Conservation (phyloP, 345 rosid genomes). For the Euphorbia peplus region DNA sequence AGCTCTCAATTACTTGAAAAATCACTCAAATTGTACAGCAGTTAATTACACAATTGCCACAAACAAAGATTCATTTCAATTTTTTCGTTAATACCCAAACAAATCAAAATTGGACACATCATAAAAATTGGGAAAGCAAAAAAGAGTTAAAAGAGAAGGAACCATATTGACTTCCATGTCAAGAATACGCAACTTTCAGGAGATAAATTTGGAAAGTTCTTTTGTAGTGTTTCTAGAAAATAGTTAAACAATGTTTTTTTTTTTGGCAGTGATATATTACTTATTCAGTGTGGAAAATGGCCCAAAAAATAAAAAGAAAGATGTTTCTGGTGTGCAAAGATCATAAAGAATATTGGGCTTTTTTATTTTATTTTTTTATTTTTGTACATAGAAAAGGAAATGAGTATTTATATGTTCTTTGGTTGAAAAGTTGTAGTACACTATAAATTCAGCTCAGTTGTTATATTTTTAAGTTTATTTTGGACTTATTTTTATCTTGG, state of each 20-base stretch:
- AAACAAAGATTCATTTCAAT: no score
- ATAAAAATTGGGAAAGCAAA: neutral
- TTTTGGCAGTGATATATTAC: neutral
- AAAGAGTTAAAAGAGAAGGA: neutral
- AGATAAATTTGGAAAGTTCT: neutral
- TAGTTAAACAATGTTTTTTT: neutral
- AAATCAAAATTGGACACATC: no score
- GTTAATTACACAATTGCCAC: conserved; percentile 5
- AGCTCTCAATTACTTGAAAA: conserved; percentile 33
- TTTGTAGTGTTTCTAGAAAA: neutral
- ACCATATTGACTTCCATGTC: neutral
- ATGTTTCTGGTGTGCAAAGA: neutral
- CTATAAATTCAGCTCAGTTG: no score
- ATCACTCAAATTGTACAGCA: conserved; percentile 40
- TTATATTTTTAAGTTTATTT: no score
- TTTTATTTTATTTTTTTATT: no score
- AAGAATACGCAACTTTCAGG: neutral
- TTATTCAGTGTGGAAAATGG: neutral
- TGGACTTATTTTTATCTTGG: no score
- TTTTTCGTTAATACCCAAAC: no score
- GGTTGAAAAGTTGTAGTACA: neutral
- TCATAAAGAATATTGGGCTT: neutral
- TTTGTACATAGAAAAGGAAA: neutral
- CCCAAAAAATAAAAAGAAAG: neutral
- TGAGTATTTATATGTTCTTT: neutral